Evolutionary conservation across 305 asterid species (phyloP).

Genomic region (Nicotiana rustica): DNA sequence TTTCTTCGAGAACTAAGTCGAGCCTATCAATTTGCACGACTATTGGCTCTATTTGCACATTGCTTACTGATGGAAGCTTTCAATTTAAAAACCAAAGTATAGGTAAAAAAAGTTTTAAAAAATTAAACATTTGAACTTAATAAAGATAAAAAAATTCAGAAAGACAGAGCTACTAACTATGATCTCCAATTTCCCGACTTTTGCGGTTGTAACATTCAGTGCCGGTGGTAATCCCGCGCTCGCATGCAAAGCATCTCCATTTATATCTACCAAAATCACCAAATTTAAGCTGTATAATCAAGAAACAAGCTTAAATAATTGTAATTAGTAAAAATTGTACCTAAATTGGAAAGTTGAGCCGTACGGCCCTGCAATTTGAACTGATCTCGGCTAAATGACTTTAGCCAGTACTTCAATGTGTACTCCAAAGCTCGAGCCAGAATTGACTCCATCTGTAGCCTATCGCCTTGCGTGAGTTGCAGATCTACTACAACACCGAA

Average conservation of each 20-base stretch:
- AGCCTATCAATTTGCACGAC: conserved; percentile 92
- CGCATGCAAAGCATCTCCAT: conserved; percentile 97
- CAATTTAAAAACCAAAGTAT: conserved; percentile 38
- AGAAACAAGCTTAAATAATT: conserved; percentile 36
- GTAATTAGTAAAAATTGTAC: conserved; percentile 41
- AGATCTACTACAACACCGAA: conserved; percentile 11
- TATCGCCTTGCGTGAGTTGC: background rate
- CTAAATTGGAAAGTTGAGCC: conserved; percentile 88
- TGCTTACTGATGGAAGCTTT: conserved; percentile 97
- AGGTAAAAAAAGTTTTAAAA: background rate
- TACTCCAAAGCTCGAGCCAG: conserved; percentile 94
- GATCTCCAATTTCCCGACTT: conserved; percentile 93
- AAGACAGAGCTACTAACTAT: conserved; percentile 59
- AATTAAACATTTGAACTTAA: conserved; percentile 25
- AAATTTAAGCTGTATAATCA: conserved; percentile 31
- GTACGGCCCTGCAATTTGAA: conserved; percentile 93
- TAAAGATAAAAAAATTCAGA: conserved; percentile 29
- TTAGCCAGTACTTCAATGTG: conserved; percentile 95
- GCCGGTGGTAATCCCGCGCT: conserved; percentile 98
- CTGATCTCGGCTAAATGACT: conserved; percentile 95
- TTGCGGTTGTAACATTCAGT: conserved; percentile 84
- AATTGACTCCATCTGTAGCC: conserved; percentile 74
- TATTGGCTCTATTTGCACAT: conserved; percentile 92
- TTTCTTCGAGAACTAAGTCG: conserved; percentile 93
- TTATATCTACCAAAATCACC: conserved; percentile 60